Base-by-base conservation (phyloP, 1,139 yeast genomes). In the Protomyces gravidus region DNA sequence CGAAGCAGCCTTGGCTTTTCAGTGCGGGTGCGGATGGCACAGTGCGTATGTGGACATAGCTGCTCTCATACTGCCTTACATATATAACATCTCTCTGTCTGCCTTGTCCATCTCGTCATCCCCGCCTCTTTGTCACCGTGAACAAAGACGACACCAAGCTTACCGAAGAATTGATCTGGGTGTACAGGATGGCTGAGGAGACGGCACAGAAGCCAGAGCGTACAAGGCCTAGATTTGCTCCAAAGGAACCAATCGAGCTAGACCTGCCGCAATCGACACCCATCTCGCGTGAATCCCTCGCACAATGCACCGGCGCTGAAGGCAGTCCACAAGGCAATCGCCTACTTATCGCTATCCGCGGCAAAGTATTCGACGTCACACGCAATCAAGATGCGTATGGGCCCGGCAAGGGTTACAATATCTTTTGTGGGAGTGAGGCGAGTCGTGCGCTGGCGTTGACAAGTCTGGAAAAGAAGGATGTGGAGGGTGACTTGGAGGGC, bases 1-100 rank as follows among this genome's bases (percentile, higher is more conserved):
- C 98, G 65, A 84, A 85, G 69, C 97, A 94, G 74, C 97, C 98
- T 1, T 92, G 99, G 99, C 78, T 92, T 68, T 89, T 92, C 72
- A 85, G 95, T 71, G 89, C 96, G n/a, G 98, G 97, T 67, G 97
- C 97, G 23, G 98, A 94, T 73, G 90, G 95, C 63, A 85, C 92
- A 58, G 97, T 97, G 19, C 84, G 96, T 70, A 78, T 92, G 70
- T 92, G 98, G 98, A 92, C 98, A 15, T 60, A 48, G 47, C 19
- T 36, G n/a, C 2, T 17, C 7, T 28, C n/a, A n/a, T n/a, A n/a
- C n/a, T n/a, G n/a, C n/a, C n/a, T n/a, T n/a, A n/a, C n/a, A n/a
- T n/a, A n/a, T n/a, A n/a, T n/a, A n/a, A n/a, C n/a, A n/a, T n/a
- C n/a, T n/a, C n/a, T n/a, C n/a, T n/a, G n/a, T 28, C 13, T 28